Conservation (phyloP, 768 basidiomycete genomes). For the Tricholoma sp. region DNA sequence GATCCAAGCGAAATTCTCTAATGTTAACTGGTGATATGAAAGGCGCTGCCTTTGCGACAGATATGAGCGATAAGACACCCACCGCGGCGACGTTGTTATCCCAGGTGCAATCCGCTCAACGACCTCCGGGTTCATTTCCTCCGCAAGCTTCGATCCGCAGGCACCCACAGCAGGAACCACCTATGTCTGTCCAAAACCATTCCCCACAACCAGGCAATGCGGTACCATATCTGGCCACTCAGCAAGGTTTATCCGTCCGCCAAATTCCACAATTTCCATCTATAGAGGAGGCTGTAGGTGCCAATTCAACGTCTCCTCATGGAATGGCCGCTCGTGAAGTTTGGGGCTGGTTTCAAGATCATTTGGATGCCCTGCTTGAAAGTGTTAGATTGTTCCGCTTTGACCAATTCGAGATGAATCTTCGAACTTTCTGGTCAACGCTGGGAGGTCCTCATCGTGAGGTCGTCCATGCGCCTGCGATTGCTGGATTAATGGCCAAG, state of each 20-base stretch:
- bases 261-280: constrained; percentile 78
- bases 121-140: constrained; percentile 56
- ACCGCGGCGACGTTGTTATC: constrained; percentile 74
- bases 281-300: constrained; percentile 79
- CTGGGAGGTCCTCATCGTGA: constrained; percentile 74
- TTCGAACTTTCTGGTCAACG: constrained; percentile 81
- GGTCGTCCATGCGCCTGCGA: constrained; percentile 83
- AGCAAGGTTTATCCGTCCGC: constrained; percentile 60
- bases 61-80: constrained; percentile 81
- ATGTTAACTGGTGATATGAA: constrained; percentile 62
- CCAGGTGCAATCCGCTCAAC: constrained; percentile 66
- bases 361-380: constrained; percentile 78
- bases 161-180: constrained; percentile 56
- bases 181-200: constrained; percentile 49
- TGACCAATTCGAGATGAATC: constrained; percentile 85
- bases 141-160: constrained; percentile 75
- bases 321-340: constrained; percentile 79
- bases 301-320: constrained; percentile 69
- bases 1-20: constrained; percentile 72
- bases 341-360: constrained; percentile 91
- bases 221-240: constrained; percentile 43
- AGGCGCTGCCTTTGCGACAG: constrained; percentile 50
- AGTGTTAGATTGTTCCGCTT: constrained; percentile 74
- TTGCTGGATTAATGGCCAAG: constrained; percentile 84
- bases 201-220: constrained; percentile 47